These are phyloP conservation scores for Oehlia diaphana DNA, from an alignment of 192 early-diverging fungal species.

Conservation along the genomic window DNA sequence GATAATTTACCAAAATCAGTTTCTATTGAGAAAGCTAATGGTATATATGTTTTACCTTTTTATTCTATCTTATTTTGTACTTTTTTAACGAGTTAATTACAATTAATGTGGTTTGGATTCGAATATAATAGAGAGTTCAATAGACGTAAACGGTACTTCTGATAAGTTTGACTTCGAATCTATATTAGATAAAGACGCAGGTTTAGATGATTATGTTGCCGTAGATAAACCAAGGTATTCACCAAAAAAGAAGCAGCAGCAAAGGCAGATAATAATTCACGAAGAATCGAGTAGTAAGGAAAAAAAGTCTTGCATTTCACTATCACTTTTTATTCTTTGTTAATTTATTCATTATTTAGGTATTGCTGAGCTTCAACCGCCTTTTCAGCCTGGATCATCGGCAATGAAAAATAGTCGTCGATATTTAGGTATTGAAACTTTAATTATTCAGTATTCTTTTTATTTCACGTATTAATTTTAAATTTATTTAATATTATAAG, in stretches of 20 bases:
- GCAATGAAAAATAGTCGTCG: conserved; percentile 53
- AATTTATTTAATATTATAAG: conserved; percentile 32
- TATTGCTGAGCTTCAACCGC: conserved; percentile 48
- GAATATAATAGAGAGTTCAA: neutral
- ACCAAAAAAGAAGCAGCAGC: neutral
- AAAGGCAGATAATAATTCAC: neutral
- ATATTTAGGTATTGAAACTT: conserved; percentile 47
- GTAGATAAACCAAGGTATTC: neutral
- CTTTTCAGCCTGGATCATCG: conserved; percentile 88
- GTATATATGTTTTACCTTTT: neutral
- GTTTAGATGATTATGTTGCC: neutral
- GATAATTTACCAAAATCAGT: neutral
- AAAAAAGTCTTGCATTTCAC: neutral
- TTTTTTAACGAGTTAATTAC: neutral
- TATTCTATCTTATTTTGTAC: neutral
- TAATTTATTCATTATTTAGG: neutral
- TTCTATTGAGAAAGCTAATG: neutral
- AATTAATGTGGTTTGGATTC: neutral
- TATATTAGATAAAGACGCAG: neutral
- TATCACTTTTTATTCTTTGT: neutral
- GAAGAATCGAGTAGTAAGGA: neutral
- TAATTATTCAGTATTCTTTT: neutral
- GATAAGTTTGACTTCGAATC: neutral
- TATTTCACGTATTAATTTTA: neutral
- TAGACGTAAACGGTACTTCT: neutral